phyloP scores from a whole-genome alignment of 495 filamentous ascomycete species.

The Neurospora intermedia region DNA sequence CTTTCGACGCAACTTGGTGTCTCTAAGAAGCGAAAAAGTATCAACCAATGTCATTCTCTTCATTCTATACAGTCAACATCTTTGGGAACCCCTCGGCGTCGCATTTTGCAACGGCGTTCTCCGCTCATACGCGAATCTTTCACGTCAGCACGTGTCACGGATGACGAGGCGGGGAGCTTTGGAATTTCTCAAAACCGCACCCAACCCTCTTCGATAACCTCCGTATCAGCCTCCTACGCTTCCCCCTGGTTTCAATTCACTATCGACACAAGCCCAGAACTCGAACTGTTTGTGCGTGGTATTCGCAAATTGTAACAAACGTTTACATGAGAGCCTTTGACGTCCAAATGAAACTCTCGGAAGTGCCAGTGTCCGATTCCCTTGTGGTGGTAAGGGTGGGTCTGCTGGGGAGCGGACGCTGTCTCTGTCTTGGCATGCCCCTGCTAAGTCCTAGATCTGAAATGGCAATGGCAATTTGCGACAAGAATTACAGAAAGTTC shows the following conservation, averaged over 20 bases:
- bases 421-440: not conserved
- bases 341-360: not conserved
- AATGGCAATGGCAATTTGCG: not conserved
- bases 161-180: not conserved
- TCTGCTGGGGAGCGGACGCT: not conserved
- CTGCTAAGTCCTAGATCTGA: not conserved
- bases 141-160: not conserved
- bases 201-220: not conserved
- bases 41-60: not conserved
- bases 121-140: not conserved
- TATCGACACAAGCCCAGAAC: not conserved
- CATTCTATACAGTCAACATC: not conserved
- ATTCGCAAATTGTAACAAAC: not conserved
- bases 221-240: not conserved
- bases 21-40: not conserved
- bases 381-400: not conserved
- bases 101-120: not conserved
- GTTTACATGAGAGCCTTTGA: not conserved
- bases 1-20: not conserved
- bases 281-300: not conserved
- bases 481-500: not conserved
- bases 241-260: not conserved
- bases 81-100: not conserved
- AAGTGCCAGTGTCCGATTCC: not conserved
- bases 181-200: not conserved